phyloP scores from a whole-genome alignment of 2,329 filamentous ascomycete genomes.

The Aspergillus neotritici region DNA sequence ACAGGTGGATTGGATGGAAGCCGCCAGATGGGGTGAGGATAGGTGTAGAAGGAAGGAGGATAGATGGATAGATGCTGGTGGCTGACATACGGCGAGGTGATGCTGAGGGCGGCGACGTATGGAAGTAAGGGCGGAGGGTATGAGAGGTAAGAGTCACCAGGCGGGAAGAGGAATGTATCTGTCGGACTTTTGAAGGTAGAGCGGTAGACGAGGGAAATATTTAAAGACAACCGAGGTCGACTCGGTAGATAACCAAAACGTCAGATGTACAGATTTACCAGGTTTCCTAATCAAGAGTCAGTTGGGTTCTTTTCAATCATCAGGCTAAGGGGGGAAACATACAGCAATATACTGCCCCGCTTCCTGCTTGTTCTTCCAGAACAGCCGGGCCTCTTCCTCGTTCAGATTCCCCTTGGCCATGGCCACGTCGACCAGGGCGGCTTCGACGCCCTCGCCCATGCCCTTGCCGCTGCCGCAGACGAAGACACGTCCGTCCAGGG shows the following conservation, averaged over 20 bases:
- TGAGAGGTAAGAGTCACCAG: no score
- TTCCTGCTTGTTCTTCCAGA: conserved; percentile 88
- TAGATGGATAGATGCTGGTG: no score
- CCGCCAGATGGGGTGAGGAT: no score
- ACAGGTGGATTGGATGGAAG: no score
- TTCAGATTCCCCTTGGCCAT: conserved; percentile 89
- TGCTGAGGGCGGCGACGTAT: no score
- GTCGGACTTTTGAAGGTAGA: no score
- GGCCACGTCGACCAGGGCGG: conserved; percentile 79
- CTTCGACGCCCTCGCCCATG: conserved; percentile 95
- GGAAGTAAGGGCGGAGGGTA: no score
- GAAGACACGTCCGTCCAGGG: conserved; percentile 91
- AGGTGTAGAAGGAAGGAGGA: no score
- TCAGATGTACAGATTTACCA: conserved; percentile 21
- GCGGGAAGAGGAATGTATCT: no score
- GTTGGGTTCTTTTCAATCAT: conserved; percentile 3
- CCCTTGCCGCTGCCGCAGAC: conserved; percentile 93
- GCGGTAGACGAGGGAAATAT: background rate
- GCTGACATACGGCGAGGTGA: no score
- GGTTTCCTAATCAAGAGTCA: conserved; percentile 25
- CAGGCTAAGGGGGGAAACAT: conserved; percentile 17
- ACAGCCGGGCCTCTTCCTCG: conserved; percentile 72
- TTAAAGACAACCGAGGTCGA: background rate
- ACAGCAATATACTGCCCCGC: conserved; percentile 91
- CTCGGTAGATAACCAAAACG: background rate